phyloP scores from a whole-genome alignment of 208 protist genomes.

The Wallacemonas sp. region DNA sequence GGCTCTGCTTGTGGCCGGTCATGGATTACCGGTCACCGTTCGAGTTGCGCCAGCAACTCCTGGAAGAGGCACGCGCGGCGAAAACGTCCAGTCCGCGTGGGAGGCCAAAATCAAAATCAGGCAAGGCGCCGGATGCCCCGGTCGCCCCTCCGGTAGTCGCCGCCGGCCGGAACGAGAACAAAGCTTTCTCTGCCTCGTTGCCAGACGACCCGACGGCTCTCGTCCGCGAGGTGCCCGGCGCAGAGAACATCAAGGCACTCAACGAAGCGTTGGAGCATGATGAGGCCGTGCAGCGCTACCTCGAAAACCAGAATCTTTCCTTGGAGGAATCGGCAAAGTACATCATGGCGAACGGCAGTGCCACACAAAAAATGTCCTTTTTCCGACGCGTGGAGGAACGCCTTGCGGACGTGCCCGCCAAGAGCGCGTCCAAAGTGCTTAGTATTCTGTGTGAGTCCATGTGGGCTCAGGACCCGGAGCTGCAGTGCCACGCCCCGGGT shows the following conservation, averaged over 20 bases:
- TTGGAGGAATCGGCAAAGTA: conserved; percentile 79
- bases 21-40: conserved; percentile 89
- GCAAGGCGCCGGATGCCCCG: background rate
- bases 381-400: conserved; percentile 70
- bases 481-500: conserved; percentile 80
- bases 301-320: conserved; percentile 83
- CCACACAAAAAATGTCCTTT: conserved; percentile 78
- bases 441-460: conserved; percentile 80
- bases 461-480: conserved; percentile 86
- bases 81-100: background rate
- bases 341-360: conserved; percentile 91
- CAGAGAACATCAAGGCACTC: conserved; percentile 87
- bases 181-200: conserved; percentile 14
- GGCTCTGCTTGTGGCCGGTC: background rate
- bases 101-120: conserved; percentile 5
- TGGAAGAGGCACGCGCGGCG: conserved; percentile 52
- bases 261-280: conserved; percentile 81
- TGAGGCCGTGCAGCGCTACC: conserved; percentile 88
- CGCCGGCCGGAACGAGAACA: conserved; percentile 11
- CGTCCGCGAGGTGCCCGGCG: conserved; percentile 76
- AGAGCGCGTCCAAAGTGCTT: conserved; percentile 66
- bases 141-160: conserved; percentile 1
- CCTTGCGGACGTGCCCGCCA: conserved; percentile 45
- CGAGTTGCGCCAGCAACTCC: conserved; percentile 76
- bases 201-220: conserved; percentile 84